phyloP scores from a whole-genome alignment of 345 rosid species.

The Pseudoturritis turrita region DNA sequence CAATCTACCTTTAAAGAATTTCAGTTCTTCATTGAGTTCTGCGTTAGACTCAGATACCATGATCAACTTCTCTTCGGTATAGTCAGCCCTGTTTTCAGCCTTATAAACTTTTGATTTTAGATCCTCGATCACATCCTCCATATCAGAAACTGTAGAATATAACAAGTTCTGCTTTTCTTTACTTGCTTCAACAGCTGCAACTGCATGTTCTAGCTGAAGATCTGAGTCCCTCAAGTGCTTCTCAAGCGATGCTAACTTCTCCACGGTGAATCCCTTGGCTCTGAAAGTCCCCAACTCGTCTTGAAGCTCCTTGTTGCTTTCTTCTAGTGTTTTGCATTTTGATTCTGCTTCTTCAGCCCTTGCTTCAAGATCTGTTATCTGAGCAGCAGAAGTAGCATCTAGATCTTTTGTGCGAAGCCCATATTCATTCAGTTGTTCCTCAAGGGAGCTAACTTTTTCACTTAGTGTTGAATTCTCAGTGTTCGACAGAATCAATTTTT shows the following conservation, averaged over 20 bases:
- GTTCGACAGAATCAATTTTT: slow-evolving; percentile 42
- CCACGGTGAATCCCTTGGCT: slow-evolving; percentile 37
- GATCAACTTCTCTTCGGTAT: slow-evolving; percentile 70
- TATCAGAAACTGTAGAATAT: slow-evolving; percentile 63
- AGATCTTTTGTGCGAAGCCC: slow-evolving; percentile 47
- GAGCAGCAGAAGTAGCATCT: slow-evolving; percentile 34
- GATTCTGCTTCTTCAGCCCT: slow-evolving; percentile 55
- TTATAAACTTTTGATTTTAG: slow-evolving; percentile 64
- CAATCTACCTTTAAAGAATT: slow-evolving; percentile 62
- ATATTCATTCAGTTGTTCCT: slow-evolving; percentile 41
- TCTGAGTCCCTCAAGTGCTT: slow-evolving; percentile 62
- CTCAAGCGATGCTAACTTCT: slow-evolving; percentile 64
- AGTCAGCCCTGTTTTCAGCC: slow-evolving; percentile 71
- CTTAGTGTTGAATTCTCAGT: slow-evolving; percentile 50
- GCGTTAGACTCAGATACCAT: slow-evolving; percentile 73
- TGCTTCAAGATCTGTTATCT: slow-evolving; percentile 33
- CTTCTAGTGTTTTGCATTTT: slow-evolving; percentile 40
- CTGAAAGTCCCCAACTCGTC: slow-evolving; percentile 49
- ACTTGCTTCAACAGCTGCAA: slow-evolving; percentile 81
- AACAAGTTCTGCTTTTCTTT: slow-evolving; percentile 75
- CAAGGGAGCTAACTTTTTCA: slow-evolving; percentile 49
- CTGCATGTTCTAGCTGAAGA: slow-evolving; percentile 61
- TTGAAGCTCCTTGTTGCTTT: slow-evolving; percentile 44
- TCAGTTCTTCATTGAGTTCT: slow-evolving; percentile 61
- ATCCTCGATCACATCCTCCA: slow-evolving; percentile 77